Base-by-base conservation (phyloP, 805 yeast genomes). In the Candida piceae region DNA sequence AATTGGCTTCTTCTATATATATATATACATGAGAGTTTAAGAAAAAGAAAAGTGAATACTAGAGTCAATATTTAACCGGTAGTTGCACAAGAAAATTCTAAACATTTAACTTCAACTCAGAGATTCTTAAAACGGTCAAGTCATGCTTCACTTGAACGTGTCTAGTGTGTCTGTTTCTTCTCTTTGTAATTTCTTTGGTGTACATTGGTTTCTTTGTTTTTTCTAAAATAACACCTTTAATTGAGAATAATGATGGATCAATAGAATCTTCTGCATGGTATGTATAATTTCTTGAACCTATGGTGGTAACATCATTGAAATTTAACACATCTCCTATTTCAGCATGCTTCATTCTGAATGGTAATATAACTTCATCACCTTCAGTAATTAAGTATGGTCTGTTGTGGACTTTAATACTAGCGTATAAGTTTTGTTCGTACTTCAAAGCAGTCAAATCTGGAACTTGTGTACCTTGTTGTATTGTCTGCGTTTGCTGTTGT, bases 251-350 rank as follows among this genome's bases (percentile, higher is more conserved):
- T 1, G 64, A 48, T 11, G 76, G 69, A 45, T 76, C 76, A 34
- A 82, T 65, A 16, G 77, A 71, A 34, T 67, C 63, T 4, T 44
- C 34, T 32, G 76, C 79, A 35, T 74, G 69, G 40, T 74, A 71
- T 10, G 88, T 87, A 64, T 74, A 84, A 55, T 86, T 82, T 33
- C 95, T 79, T 7, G 94, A 80, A 3, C 98, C 98, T 20, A 93
- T 62, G 9, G 87, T 79, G 12, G 81, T 74, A 24, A 90, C 88
- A 50, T 87, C 80, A 44, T 75, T 77, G 55, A 93, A 72, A 32
- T 70, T 64, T 35, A 93, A 66, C n/a, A 69, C 68, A 59, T 89
- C 96, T 15, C 99, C 98, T 4, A 90, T 80, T 35, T 78, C 70
- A 9, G 82, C 93, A 36, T 77, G 74, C 50, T 78, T 81, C 67